Percentiles rank a stretch among this genome's conserved stretches.
Evolutionary conservation across 306 rosid species (phyloP).

Genomic region (Ziziphus jujuba): DNA sequence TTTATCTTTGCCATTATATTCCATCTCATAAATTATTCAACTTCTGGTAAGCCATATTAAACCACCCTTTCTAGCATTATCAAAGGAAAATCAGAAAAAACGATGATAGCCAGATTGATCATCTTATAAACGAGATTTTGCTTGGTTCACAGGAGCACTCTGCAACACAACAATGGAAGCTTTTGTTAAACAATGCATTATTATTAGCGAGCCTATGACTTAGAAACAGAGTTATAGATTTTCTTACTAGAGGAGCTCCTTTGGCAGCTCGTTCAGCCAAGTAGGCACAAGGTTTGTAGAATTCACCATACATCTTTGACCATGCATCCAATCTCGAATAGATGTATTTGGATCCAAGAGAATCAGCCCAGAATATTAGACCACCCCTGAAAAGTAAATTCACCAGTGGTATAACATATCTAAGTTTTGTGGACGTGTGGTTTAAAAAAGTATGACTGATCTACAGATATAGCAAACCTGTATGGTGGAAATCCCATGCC

Average conservation of each 20-base stretch:
- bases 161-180: constrained; percentile 29
- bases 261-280: constrained; percentile 91
- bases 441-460: not conserved
- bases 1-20: no score
- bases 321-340: constrained; percentile 77
- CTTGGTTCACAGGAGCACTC: constrained; percentile 36
- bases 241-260: constrained; percentile 78
- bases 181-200: not conserved
- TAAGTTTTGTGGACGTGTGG: no score
- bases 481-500: constrained; percentile 98
- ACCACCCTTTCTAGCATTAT: no score
- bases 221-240: not conserved
- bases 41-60: no score
- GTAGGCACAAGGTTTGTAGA: constrained; percentile 91
- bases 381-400: constrained; percentile 97
- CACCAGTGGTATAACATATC: no score
- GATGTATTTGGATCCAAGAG: constrained; percentile 86
- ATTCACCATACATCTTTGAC: constrained; percentile 71
- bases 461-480: no score
- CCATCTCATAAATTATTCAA: no score
- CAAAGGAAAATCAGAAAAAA: not conserved
- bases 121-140: constrained; percentile 42
- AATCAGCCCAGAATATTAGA: constrained; percentile 90
- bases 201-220: not conserved
- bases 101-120: no score